phyloP scores from a whole-genome alignment of 305 asterid species.

The Solanum hybrid region DNA sequence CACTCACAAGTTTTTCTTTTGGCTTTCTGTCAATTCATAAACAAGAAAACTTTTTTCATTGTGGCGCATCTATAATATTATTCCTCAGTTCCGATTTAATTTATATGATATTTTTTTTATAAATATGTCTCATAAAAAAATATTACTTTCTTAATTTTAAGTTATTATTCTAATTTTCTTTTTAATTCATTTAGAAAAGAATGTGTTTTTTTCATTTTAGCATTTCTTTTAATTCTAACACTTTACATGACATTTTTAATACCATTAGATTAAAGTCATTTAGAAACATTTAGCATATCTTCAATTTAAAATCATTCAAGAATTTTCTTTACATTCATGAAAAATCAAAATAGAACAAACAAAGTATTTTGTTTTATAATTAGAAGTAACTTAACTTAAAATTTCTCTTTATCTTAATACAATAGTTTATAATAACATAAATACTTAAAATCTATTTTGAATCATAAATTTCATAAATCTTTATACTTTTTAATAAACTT shows the following conservation, averaged over 20 bases:
- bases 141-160: not conserved
- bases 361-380: no score
- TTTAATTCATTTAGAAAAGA: no score
- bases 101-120: no score
- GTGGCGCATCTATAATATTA: not conserved
- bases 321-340: no score
- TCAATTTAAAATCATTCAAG: no score
- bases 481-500: no score
- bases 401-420: no score
- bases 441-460: not conserved
- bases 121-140: not conserved
- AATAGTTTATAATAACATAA: not conserved
- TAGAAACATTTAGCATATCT: not conserved
- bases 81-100: no score
- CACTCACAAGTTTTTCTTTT: not conserved
- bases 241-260: not conserved
- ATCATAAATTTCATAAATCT: no score
- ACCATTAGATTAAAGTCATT: no score
- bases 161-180: no score
- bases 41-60: not conserved
- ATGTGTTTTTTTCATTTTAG: not conserved
- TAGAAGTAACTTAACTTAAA: not conserved
- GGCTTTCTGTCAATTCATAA: not conserved
- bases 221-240: not conserved
- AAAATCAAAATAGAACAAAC: not conserved